Conservation (phyloP, 2,329 filamentous ascomycete genomes). For the Endocalyx cinctus region DNA sequence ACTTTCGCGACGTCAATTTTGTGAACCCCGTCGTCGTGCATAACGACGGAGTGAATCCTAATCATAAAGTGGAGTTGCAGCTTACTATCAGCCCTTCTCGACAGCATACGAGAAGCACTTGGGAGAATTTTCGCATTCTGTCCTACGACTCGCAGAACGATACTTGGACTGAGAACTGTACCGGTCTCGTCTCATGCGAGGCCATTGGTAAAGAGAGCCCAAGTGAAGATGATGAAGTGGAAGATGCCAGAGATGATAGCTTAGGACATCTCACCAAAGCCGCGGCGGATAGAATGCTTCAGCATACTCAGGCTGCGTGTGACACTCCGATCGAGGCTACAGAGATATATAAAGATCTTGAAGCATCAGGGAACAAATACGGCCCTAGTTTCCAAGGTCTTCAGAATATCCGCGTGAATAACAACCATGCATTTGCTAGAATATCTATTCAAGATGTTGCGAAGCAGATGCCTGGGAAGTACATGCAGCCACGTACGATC, state of each 20-base stretch:
- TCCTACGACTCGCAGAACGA: neutral
- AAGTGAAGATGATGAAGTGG: neutral
- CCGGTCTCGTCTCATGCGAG: neutral
- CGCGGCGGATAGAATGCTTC: neutral
- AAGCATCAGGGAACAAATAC: constrained; percentile 3
- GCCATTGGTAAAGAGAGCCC: neutral
- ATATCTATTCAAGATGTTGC: constrained; percentile 4
- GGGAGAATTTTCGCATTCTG: neutral
- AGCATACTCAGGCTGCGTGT: neutral
- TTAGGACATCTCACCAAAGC: neutral
- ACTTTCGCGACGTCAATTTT: constrained; percentile 1
- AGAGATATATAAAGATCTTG: constrained; percentile 2
- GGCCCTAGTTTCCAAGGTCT: constrained; percentile 4
- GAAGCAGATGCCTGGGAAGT: constrained; percentile 2
- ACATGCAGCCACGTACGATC: constrained; percentile 6
- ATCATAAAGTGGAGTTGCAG: too few species aligned
- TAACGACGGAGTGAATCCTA: too few species aligned
- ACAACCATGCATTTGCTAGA: neutral
- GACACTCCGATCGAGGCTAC: neutral
- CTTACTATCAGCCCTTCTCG: too few species aligned
- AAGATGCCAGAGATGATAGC: neutral
- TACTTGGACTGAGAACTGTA: neutral
- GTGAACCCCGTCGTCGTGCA: too few species aligned
- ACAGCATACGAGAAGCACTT: too few species aligned
- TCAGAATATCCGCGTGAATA: neutral